Percentiles rank a stretch among this genome's conserved stretches.
phyloP scores from a whole-genome alignment of 352 stramenopile species.

The Phytophthora citrophthora region DNA sequence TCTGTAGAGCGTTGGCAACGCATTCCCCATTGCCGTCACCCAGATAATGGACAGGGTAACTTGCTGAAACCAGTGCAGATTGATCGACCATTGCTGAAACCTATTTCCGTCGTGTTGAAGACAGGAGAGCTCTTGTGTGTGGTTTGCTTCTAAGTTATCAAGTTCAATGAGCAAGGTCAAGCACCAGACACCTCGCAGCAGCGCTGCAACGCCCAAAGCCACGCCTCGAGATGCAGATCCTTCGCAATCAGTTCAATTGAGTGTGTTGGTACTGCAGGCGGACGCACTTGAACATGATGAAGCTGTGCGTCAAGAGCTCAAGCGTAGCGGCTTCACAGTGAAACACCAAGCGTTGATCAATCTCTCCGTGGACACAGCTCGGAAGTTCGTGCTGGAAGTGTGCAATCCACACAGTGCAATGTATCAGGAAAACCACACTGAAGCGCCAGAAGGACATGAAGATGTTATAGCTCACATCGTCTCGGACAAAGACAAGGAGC shows the following conservation, averaged over 20 bases:
- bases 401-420: slow-evolving; percentile 41
- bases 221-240: slow-evolving; percentile 21
- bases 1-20: neutral
- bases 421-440: slow-evolving; percentile 18
- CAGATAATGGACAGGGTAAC: slow-evolving; percentile 9
- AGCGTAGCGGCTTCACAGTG: slow-evolving; percentile 49
- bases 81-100: slow-evolving; percentile 1
- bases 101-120: slow-evolving; percentile 20
- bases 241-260: slow-evolving; percentile 31
- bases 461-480: neutral
- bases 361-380: slow-evolving; percentile 43
- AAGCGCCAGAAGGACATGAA: slow-evolving; percentile 5
- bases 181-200: slow-evolving; percentile 20
- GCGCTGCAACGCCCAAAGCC: slow-evolving; percentile 20
- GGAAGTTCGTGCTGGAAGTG: slow-evolving; percentile 47
- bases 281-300: slow-evolving; percentile 65
- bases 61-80: slow-evolving; percentile 10
- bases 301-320: slow-evolving; percentile 55
- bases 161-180: slow-evolving; percentile 31
- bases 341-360: slow-evolving; percentile 54
- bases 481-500: slow-evolving; percentile 21
- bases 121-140: neutral
- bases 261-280: slow-evolving; percentile 62
- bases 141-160: slow-evolving; percentile 4
- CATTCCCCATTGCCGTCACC: slow-evolving; percentile 37